Evolutionary conservation across 2,329 filamentous ascomycete species (phyloP), one percentile per base, ranked within the genome.

Genomic region (Trichoderma koningii): DNA sequence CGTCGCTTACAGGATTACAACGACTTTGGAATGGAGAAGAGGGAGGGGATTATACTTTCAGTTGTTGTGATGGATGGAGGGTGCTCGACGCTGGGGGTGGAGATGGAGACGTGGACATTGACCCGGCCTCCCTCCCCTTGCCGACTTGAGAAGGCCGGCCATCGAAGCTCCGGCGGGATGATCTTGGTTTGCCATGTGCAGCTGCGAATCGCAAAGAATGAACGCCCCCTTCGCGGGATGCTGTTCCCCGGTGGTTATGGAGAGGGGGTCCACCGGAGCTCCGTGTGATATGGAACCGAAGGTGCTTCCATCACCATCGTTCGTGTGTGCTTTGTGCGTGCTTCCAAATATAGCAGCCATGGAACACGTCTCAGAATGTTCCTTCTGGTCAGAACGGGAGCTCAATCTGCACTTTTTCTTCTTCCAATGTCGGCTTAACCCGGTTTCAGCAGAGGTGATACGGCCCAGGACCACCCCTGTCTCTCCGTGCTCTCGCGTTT

Each of bases 341-440:
- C 47, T 65, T 65, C 63, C 63, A 65, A 65, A 53, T 60, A n/a
- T 65, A 65, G 63, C 63, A 65, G 28, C 63, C 41, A 65, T 65
- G 63, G 63, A 65, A 66, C 52, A 44, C 38, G 64, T 66, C 47
- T 66, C 64, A 63, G 64, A 66, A 63, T 64, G 51, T 64, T 66
- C 60, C 47, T 51, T 61, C 26, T 26, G 44, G 56, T n/a, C 41
- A 45, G 47, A 44, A 15, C 50, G 42, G 30, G 51, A n/a, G 21
- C 23, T 38, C 26, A 50, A 50, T 61, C 44, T 53, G 52, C 30
- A 50, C 30, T 30, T 44, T 30, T 38, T 56, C 45, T 41, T 56
- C 50, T 47, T 48, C 55, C 63, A 65, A 52, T 59, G 56, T 50
- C 64, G 64, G 64, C 51, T 50, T 65, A 61, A 57, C 56, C 64